A percentile compares a stretch with the other conserved stretches of the same genome.
Evolutionary conservation across 1,139 yeast genomes (phyloP).

Genomic region (Hemisphaericaspora xylanilytica): DNA sequence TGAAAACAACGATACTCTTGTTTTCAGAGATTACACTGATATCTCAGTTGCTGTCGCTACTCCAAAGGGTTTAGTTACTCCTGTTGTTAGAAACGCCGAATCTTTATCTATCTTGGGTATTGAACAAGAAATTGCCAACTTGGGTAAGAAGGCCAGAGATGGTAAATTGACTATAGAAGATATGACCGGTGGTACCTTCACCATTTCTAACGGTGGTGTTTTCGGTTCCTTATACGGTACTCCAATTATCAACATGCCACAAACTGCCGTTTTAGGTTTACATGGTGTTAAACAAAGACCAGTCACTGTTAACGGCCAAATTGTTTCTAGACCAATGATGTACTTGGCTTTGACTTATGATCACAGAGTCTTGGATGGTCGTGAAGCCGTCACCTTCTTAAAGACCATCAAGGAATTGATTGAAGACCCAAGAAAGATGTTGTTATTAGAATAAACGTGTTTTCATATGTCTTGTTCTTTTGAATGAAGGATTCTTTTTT

Average conservation of each 20-base stretch:
- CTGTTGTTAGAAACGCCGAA: slow-evolving; percentile 87
- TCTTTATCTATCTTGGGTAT: slow-evolving; percentile 80
- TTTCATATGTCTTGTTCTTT: too few relatives aligned
- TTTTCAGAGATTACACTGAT: slow-evolving; percentile 91
- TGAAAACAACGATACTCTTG: too few relatives aligned
- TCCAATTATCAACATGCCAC: slow-evolving; percentile 97
- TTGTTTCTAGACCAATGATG: slow-evolving; percentile 88
- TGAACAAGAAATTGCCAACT: slow-evolving; percentile 81
- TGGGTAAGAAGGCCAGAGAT: slow-evolving; percentile 94
- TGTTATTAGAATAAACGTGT: slow-evolving; percentile 58
- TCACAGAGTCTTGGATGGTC: slow-evolving; percentile 97
- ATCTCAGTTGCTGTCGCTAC: slow-evolving; percentile 99
- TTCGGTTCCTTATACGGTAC: slow-evolving; percentile 89
- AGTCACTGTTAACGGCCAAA: slow-evolving; percentile 86
- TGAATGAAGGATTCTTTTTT: too few relatives aligned
- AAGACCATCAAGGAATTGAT: slow-evolving; percentile 84
- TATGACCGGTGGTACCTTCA: slow-evolving; percentile 98
- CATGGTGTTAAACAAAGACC: slow-evolving; percentile 91
- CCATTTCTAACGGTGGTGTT: slow-evolving; percentile 98
- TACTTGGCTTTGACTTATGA: slow-evolving; percentile 95
- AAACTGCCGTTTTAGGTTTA: slow-evolving; percentile 90
- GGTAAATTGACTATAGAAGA: slow-evolving; percentile 93
- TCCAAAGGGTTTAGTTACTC: slow-evolving; percentile 95
- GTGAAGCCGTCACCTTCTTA: slow-evolving; percentile 94
- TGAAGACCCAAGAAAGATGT: slow-evolving; percentile 94